A percentile compares a stretch with the other conserved stretches of the same genome.
These are phyloP conservation scores for Byssochlamys sp. DNA, from an alignment of 2,329 filamentous ascomycete genomes.

Conservation along the genomic window DNA sequence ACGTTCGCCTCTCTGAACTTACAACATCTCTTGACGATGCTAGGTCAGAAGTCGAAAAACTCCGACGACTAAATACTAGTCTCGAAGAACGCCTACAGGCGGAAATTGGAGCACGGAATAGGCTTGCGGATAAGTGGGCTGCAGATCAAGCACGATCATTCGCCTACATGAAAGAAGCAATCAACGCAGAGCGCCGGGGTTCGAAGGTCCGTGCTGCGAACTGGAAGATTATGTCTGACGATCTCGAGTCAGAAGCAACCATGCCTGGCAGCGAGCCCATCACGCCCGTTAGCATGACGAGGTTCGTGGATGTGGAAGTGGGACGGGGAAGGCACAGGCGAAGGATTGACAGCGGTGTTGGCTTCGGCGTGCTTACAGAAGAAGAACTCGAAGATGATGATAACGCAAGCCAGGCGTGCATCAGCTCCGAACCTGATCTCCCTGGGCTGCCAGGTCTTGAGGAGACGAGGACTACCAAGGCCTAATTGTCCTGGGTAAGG, in stretches of 20 bases:
- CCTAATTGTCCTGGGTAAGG: neutral
- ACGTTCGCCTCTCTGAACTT: conserved; percentile 32
- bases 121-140: conserved; percentile 23
- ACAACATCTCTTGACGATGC: conserved; percentile 30
- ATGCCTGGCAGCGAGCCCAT: conserved; percentile 30
- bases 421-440: neutral
- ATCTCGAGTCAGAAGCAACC: conserved; percentile 21
- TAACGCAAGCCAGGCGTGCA: conserved; percentile 9
- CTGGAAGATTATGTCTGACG: conserved; percentile 29
- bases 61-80: conserved; percentile 25
- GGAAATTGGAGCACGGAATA: conserved; percentile 29
- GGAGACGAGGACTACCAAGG: neutral
- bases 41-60: conserved; percentile 25
- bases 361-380: conserved; percentile 18
- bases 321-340: conserved; percentile 29
- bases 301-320: conserved; percentile 35
- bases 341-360: conserved; percentile 32
- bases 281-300: conserved; percentile 33
- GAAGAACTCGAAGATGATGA: conserved; percentile 24
- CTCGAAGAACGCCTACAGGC: conserved; percentile 29
- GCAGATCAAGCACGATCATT: conserved; percentile 26
- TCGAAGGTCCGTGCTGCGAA: conserved; percentile 34
- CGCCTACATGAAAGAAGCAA: conserved; percentile 25
- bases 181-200: conserved; percentile 29
- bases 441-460: neutral